phyloP scores from a whole-genome alignment of 352 stramenopile species.

The Globisporangium irregulare region DNA sequence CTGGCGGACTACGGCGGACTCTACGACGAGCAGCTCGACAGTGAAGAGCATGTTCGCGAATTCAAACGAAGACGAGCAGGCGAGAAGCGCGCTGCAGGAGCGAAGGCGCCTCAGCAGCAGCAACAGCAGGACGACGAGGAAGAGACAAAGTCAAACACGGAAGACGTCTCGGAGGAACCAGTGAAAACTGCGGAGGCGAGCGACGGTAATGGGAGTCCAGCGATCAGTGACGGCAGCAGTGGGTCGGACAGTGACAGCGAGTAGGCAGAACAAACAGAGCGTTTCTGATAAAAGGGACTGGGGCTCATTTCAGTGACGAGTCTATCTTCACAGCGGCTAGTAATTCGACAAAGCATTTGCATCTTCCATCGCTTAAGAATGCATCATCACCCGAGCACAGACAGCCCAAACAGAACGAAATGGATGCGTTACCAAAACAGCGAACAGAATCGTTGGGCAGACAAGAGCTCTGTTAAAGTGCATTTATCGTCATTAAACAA shows the following conservation, averaged over 20 bases:
- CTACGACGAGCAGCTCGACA: slow-evolving; percentile 66
- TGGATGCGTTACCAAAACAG: no score
- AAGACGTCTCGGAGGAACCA: slow-evolving; percentile 13
- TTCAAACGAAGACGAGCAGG: slow-evolving; percentile 55
- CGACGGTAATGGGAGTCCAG: slow-evolving; percentile 51
- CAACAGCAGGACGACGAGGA: slow-evolving; percentile 25
- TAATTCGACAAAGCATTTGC: background rate
- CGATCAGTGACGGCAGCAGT: slow-evolving; percentile 54
- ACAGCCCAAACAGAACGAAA: no score
- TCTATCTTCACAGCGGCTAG: background rate
- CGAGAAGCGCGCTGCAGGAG: slow-evolving; percentile 17
- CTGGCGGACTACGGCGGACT: slow-evolving; percentile 61
- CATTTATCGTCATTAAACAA: no score
- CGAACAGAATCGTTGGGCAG: no score
- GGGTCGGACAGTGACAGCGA: slow-evolving; percentile 70
- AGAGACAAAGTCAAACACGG: slow-evolving; percentile 40
- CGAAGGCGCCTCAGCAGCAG: slow-evolving; percentile 7
- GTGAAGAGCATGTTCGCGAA: slow-evolving; percentile 56
- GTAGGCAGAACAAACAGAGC: slow-evolving; percentile 19
- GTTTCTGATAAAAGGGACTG: background rate
- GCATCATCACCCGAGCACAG: no score
- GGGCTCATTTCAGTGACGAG: background rate
- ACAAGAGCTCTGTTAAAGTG: no score
- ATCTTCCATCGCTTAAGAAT: background rate
- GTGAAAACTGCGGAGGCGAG: slow-evolving; percentile 6